Evolutionary conservation across 2,329 filamentous ascomycete species (phyloP).

Genomic region (Mycogone perniciosa): DNA sequence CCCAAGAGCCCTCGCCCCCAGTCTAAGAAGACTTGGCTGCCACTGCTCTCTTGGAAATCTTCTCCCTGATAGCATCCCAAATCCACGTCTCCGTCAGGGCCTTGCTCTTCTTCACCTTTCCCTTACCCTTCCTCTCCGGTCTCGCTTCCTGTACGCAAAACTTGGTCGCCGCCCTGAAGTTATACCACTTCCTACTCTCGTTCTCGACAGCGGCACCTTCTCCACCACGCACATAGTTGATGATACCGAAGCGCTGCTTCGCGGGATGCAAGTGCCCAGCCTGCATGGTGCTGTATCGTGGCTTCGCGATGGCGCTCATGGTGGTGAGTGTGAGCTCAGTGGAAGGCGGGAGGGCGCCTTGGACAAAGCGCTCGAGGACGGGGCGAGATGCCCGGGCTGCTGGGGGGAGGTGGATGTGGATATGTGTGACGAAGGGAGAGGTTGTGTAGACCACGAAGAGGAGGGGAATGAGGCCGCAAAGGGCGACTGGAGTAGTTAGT

Average conservation of each 20-base stretch:
- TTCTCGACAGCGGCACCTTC: slow-evolving; percentile 28
- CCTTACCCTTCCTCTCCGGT: slow-evolving; percentile 5
- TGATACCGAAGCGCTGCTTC: slow-evolving; percentile 30
- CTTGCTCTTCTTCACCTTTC: slow-evolving; percentile 20
- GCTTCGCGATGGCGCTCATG: slow-evolving; percentile 50
- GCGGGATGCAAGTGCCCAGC: slow-evolving; percentile 31
- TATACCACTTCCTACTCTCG: slow-evolving; percentile 33
- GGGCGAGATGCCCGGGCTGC: slow-evolving; percentile 56
- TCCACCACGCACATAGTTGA: slow-evolving; percentile 33
- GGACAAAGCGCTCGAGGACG: slow-evolving; percentile 46
- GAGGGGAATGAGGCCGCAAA: slow-evolving; percentile 59
- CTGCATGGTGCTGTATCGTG: slow-evolving; percentile 40
- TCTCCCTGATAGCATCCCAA: slow-evolving; percentile 33
- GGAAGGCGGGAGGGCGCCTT: slow-evolving; percentile 36
- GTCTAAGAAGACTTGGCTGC: neutral
- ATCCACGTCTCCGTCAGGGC: slow-evolving; percentile 34
- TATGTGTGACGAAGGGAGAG: slow-evolving; percentile 64
- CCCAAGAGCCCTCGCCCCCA: no score
- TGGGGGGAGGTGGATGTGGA: slow-evolving; percentile 62
- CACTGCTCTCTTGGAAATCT: slow-evolving; percentile 21
- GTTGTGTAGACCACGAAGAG: slow-evolving; percentile 58
- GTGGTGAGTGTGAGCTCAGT: slow-evolving; percentile 47
- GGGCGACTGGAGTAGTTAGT: slow-evolving; percentile 38
- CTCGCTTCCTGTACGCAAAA: slow-evolving; percentile 33
- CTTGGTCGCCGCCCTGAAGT: slow-evolving; percentile 31